Conservation (phyloP, 106 monocot genomes). For the Dendrobium huoshanense region DNA sequence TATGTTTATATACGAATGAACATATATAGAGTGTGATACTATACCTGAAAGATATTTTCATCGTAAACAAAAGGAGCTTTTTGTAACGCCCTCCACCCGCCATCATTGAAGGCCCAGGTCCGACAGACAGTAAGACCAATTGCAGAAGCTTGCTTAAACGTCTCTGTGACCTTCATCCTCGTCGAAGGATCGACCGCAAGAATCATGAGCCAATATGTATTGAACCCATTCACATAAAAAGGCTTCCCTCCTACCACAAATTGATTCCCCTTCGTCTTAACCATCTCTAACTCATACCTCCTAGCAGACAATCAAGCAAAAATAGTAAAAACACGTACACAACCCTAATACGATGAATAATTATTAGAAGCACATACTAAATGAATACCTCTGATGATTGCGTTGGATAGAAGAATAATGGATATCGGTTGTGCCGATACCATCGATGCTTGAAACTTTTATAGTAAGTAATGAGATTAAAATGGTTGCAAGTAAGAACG, state of each 20-base stretch:
- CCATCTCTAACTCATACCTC: slow-evolving; percentile 41
- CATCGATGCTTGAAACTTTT: not conserved
- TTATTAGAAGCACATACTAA: not conserved
- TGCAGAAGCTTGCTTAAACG: slow-evolving; percentile 46
- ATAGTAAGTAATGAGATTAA: not conserved
- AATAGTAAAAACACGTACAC: not conserved
- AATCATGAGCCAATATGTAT: slow-evolving; percentile 84
- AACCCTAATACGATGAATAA: too few relatives aligned
- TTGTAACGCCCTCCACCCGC: slow-evolving; percentile 84
- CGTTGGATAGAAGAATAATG: not conserved
- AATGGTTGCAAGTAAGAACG: not conserved
- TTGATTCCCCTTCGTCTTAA: slow-evolving; percentile 56
- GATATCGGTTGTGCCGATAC: not conserved
- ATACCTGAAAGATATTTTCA: slow-evolving; percentile 78
- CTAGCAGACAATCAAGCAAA: not conserved
- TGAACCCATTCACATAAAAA: slow-evolving; percentile 84
- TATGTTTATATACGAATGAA: too few relatives aligned
- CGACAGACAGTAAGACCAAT: slow-evolving; percentile 67
- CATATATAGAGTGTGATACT: too few relatives aligned
- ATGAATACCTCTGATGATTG: not conserved
- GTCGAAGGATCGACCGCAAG: slow-evolving; percentile 65
- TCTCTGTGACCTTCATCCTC: slow-evolving; percentile 60
- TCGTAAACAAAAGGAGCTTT: slow-evolving; percentile 71
- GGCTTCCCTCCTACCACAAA: slow-evolving; percentile 43
- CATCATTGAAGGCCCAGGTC: slow-evolving; percentile 91